Evolutionary conservation across 805 yeast species (phyloP).

Genomic region (Wickerhamomyces strasburgensis): DNA sequence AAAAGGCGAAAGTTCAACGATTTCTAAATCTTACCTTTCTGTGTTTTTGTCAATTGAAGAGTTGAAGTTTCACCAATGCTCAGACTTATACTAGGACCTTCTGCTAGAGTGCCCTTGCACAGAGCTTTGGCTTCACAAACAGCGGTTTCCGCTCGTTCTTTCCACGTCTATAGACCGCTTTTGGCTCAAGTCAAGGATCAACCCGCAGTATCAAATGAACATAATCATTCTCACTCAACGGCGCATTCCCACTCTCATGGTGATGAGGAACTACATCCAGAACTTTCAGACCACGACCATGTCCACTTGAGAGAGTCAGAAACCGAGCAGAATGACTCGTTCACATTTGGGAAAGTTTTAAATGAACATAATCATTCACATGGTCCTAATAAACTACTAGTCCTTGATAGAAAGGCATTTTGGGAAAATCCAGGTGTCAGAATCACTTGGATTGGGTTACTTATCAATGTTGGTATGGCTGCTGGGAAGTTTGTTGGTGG

Average conservation of each 20-base stretch:
- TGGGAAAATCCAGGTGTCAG: constrained; percentile 78
- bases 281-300: constrained; percentile 31
- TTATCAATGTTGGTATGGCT: constrained; percentile 83
- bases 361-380: constrained; percentile 32
- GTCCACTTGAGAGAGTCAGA: constrained; percentile 39
- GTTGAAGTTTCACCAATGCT: neutral
- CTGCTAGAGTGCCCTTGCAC: neutral
- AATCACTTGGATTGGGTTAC: constrained; percentile 87
- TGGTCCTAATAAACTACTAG: constrained; percentile 28
- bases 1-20: too few species aligned
- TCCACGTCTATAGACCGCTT: constrained; percentile 3
- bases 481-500: constrained; percentile 87
- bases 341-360: constrained; percentile 30
- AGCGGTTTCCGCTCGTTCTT: constrained; percentile 4
- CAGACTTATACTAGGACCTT: neutral
- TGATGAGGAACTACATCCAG: constrained; percentile 6
- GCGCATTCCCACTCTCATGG: constrained; percentile 27
- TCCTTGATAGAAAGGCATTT: constrained; percentile 38
- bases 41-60: too few species aligned
- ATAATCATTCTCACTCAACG: constrained; percentile 27
- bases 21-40: too few species aligned
- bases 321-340: constrained; percentile 36
- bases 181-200: constrained; percentile 5
- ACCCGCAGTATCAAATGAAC: constrained; percentile 1
- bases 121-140: neutral